Evolutionary conservation across 2,329 filamentous ascomycete species (phyloP).

Genomic region (Colletotrichum ledebouriae): DNA sequence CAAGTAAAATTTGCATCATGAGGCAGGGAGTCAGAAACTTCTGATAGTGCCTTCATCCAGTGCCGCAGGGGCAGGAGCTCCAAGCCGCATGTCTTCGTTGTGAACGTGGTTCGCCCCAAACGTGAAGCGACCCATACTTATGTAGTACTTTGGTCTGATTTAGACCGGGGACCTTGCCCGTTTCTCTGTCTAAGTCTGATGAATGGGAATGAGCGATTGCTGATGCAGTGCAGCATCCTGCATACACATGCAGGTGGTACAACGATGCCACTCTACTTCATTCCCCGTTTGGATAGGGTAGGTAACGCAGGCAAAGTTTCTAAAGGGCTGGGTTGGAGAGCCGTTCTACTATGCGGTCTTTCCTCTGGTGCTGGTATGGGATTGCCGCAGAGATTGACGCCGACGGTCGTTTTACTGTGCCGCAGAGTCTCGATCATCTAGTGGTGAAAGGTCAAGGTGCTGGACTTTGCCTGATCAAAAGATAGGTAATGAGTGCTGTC

Average conservation of each 20-base stretch:
- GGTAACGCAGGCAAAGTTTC: conserved; percentile 26
- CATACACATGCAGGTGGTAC: conserved; percentile 34
- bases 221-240: conserved; percentile 30
- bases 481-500: background rate
- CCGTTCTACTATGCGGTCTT: conserved; percentile 1
- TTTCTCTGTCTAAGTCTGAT: conserved; percentile 24
- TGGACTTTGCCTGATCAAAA: background rate
- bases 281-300: conserved; percentile 22
- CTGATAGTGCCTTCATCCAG: conserved; percentile 13
- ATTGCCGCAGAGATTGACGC: conserved; percentile 2
- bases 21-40: conserved; percentile 1
- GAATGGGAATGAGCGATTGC: conserved; percentile 24
- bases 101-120: conserved; percentile 12
- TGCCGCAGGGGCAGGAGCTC: conserved; percentile 9
- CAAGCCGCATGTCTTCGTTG: background rate
- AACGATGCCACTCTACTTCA: conserved; percentile 13
- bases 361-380: background rate
- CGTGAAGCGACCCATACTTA: background rate
- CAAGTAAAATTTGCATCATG: background rate
- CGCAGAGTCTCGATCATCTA: background rate
- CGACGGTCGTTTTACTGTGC: background rate
- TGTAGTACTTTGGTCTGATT: background rate
- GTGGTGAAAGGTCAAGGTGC: background rate
- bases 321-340: background rate
- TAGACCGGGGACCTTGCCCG: conserved; percentile 17